Evolutionary conservation across 139 green algal genomes (phyloP).

Genomic region (Chlorella vulgaris): DNA sequence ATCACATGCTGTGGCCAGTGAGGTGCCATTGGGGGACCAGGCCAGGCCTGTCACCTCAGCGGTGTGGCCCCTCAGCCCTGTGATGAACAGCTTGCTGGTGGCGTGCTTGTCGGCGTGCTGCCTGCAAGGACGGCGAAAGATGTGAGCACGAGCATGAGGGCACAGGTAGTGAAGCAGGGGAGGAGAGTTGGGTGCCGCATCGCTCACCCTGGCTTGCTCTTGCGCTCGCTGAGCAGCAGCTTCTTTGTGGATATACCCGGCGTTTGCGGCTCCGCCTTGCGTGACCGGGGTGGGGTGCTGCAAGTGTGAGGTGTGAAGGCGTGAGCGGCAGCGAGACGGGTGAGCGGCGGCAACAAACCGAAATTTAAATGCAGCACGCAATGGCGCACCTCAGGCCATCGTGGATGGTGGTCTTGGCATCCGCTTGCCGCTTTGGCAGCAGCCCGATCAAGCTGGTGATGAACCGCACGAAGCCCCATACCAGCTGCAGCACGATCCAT

Average conservation of each 20-base stretch:
- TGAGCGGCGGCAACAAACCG: too few relatives aligned
- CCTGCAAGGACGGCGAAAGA: background rate
- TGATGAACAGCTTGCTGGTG: constrained; percentile 34
- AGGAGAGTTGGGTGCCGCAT: background rate
- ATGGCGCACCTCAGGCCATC: background rate
- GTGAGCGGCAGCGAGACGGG: background rate
- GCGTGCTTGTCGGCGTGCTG: constrained; percentile 11
- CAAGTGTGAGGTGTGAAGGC: background rate
- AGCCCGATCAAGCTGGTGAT: background rate
- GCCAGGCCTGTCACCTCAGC: constrained; percentile 37
- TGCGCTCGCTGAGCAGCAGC: constrained; percentile 14
- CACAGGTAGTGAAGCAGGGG: background rate
- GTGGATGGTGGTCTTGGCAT: background rate
- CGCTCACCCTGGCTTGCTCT: constrained; percentile 31
- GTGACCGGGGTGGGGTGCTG: background rate
- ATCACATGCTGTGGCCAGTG: constrained; percentile 45
- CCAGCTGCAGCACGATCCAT: background rate
- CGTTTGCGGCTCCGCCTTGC: background rate
- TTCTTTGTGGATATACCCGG: constrained; percentile 19
- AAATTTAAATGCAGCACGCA: background rate
- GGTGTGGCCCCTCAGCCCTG: constrained; percentile 22
- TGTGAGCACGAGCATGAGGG: too few relatives aligned
- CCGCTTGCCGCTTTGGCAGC: background rate
- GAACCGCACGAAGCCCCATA: background rate
- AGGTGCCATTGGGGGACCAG: constrained; percentile 33